These are phyloP conservation scores for Calophaca sinica DNA, from an alignment of 306 rosid genomes.

Conservation along the genomic window DNA sequence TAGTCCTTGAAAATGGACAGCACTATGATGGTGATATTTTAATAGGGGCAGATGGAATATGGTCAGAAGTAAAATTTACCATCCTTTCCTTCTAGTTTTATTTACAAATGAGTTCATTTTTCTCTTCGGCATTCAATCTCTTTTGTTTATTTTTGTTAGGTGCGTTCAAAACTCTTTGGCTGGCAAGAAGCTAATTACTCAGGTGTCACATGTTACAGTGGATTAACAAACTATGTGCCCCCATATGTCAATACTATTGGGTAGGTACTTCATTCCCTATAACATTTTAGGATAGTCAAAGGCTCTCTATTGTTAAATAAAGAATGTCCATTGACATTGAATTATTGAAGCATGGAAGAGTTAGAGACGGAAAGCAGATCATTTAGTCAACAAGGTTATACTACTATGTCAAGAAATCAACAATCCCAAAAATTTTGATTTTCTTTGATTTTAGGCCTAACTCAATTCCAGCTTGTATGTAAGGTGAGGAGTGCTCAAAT, in stretches of 20 bases:
- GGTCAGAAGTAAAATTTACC: conserved; percentile 56
- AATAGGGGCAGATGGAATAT: conserved; percentile 62
- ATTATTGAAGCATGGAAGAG: neutral
- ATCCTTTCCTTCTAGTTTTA: conserved; percentile 41
- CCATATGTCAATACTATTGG: conserved; percentile 54
- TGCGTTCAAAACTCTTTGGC: conserved; percentile 56
- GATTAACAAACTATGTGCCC: conserved; percentile 55
- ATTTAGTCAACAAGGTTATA: neutral
- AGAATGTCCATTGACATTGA: neutral
- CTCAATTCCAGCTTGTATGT: too few species aligned
- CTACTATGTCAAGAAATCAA: neutral
- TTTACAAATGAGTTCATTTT: neutral
- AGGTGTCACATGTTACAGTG: conserved; percentile 58
- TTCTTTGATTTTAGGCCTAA: too few species aligned
- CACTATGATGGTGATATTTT: conserved; percentile 55
- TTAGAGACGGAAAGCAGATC: neutral
- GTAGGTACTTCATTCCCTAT: conserved; percentile 38
- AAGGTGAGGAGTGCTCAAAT: too few species aligned
- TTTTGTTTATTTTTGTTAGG: conserved; percentile 45
- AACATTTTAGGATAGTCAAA: neutral
- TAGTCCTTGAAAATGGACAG: conserved; percentile 54
- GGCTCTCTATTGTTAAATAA: neutral
- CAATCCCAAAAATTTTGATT: neutral
- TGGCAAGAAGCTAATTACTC: conserved; percentile 52
- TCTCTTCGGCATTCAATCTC: conserved; percentile 5